Percentiles rank a stretch among this genome's conserved stretches.
These are phyloP conservation scores for Karstenula rhodostoma DNA, from an alignment of 2,329 filamentous ascomycete genomes.

Conservation along the genomic window DNA sequence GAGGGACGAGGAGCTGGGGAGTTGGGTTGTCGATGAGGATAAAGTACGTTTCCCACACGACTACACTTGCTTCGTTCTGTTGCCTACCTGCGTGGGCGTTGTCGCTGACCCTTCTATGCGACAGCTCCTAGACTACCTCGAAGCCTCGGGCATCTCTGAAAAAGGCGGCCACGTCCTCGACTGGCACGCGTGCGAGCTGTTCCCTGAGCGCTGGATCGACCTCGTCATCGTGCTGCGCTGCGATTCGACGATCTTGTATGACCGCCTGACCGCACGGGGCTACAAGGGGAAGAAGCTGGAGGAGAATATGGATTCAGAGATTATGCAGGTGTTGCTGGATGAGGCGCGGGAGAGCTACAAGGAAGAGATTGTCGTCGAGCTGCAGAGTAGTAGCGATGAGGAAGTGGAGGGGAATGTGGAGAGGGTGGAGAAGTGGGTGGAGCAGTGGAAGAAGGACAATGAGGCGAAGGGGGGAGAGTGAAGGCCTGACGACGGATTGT, in stretches of 20 bases:
- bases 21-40: constrained; percentile 96
- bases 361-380: constrained; percentile 85
- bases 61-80: too few relatives aligned
- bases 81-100: too few relatives aligned
- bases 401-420: constrained; percentile 91
- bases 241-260: constrained; percentile 81
- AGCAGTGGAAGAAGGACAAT: constrained; percentile 80
- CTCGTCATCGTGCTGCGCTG: constrained; percentile 90
- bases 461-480: constrained; percentile 34
- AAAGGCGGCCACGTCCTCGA: constrained; percentile 89
- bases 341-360: constrained; percentile 90
- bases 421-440: constrained; percentile 81
- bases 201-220: constrained; percentile 93
- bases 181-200: constrained; percentile 97
- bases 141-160: constrained; percentile 72
- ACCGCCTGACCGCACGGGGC: constrained; percentile 78
- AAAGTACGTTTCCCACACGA: constrained; percentile 71
- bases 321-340: constrained; percentile 92
- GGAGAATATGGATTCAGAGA: constrained; percentile 96
- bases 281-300: constrained; percentile 89
- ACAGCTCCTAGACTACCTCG: constrained; percentile 86
- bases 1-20: constrained; percentile 83
- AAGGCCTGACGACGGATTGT: constrained; percentile 16
- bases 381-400: constrained; percentile 83
- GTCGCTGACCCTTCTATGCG: too few relatives aligned